Evolutionary conservation across 352 stramenopile genomes (phyloP).

Genomic region (Phytophthora podocarpi): DNA sequence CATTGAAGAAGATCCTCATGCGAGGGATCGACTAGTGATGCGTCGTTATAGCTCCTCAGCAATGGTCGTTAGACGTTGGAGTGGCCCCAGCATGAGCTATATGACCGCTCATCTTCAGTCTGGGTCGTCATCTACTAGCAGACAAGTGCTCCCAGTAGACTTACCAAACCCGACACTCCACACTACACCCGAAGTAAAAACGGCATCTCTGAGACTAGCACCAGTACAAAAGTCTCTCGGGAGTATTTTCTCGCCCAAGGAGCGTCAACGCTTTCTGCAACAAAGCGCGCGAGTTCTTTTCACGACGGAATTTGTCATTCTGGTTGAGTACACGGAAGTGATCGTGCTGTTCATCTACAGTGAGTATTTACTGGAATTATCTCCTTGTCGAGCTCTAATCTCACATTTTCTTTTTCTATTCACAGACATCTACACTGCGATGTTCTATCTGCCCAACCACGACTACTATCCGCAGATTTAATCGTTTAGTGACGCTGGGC

Average conservation of each 20-base stretch:
- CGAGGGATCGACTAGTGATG: not conserved
- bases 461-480: constrained; percentile 1
- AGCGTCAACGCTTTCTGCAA: constrained; percentile 2
- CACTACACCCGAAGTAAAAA: not conserved
- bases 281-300: constrained; percentile 1
- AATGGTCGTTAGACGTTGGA: not conserved
- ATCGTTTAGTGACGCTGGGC: not conserved
- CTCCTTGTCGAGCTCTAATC: no score
- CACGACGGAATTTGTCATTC: constrained; percentile 9
- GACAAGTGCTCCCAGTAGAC: constrained; percentile 1
- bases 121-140: not conserved
- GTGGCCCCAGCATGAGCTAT: not conserved
- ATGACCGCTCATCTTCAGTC: not conserved
- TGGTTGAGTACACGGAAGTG: constrained; percentile 9
- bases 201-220: not conserved
- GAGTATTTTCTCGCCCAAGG: constrained; percentile 10
- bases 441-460: constrained; percentile 3
- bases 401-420: no score
- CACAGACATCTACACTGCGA: not conserved
- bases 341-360: constrained; percentile 9
- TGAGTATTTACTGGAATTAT: no score
- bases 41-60: not conserved
- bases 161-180: not conserved
- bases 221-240: not conserved
- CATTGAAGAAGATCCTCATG: not conserved